Base-by-base conservation (phyloP, 2,329 filamentous ascomycete genomes). In the Huntiella bhutanensis region DNA sequence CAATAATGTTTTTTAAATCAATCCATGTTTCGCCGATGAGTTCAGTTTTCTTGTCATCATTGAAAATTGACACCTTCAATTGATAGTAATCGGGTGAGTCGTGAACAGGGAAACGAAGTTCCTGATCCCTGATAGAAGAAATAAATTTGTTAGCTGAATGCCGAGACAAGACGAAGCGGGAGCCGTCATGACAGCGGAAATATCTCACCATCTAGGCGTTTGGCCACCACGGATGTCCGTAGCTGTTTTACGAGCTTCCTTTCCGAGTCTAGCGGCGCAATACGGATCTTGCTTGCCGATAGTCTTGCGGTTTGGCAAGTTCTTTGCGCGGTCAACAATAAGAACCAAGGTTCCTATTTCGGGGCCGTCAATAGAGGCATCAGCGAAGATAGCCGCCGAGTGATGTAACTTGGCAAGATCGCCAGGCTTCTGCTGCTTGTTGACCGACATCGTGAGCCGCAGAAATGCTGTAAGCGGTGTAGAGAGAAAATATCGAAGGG, bases 261-360 rank as follows among this genome's bases (percentile, higher is more conserved):
- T 98, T 33, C 88, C 91, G 40, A 98, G 66, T 46, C 91, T 73
- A 32, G 86, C 87, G 34, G 91, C 91, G 63, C 87, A 95, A 62
- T 96, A 98, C 0, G 91, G 88, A 59, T 96, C 87, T 65, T 98
- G 91, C 65, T 98, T 98, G 47, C 91, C 91, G 69, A 98, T 95
- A 4, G 86, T 91, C 68, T 93, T 93, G 55, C 86, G 69, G 64
- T 98, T 98, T 43, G 91, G 91, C 54, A 98, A 66, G 60, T 98
- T 98, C 73, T 94, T 96, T 45, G 87, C 91, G 54, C 87, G 75
- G 65, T 98, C 91, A 57, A 96, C 76, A 56, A 98, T 80, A 48
- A 86, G 73, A 41, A 98, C 85, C 54, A 98, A 69, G 1, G 87
- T 96, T 54, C 91, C 91, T 57, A 98, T 95, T 50, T 83, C 71